Evolutionary conservation across 306 rosid species (phyloP), one percentile per base, ranked within the genome.

Genomic region (Sicyos edulis): DNA sequence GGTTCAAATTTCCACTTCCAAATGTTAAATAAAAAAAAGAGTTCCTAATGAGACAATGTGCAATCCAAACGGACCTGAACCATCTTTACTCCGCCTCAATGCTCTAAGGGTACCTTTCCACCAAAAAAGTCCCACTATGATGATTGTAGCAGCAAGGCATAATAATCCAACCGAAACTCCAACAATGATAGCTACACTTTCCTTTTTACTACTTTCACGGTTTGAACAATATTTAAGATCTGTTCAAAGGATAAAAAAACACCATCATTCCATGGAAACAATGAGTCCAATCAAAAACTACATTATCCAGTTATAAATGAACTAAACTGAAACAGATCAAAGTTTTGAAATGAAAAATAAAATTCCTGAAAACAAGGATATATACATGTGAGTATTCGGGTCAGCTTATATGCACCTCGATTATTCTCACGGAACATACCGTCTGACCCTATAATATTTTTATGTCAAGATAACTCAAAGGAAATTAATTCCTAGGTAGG

Each of bases 81-180:
- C 75, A 7, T 19, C 65, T 32, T 60, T 54, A 54, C 73, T 74
- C 37, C 21, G 70, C 73, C 56, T 71, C 54, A 64, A 85, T 59
- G 72, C 62, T 60, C 37, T 58, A 58, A 83, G 73, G 75, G 51
- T 66, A 54, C 83, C 78, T 79, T 78, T 85, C 87, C 91, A 83
- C 83, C 85, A 74, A 68, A 83, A 78, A 78, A 89, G 76, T 72
- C 89, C 92, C 1, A 79, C 57, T 15, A 77, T n/a, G 15, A 80
- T 22, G 72, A 85, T 70, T 37, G 80, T 44, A 16, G 49, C 22
- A 16, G 49, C 22, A 6, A 85, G 29, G 79, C 79, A 80, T n/a
- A 83, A 74, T 58, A 71, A 78, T 75, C 88, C 90, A 37, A 64
- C 67, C 54, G 47, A 8, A 7, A 42, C 47, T 42, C 86, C 90